Conservation (phyloP, 2,329 filamentous ascomycete genomes). For the Arthrobotrys musiformis region DNA sequence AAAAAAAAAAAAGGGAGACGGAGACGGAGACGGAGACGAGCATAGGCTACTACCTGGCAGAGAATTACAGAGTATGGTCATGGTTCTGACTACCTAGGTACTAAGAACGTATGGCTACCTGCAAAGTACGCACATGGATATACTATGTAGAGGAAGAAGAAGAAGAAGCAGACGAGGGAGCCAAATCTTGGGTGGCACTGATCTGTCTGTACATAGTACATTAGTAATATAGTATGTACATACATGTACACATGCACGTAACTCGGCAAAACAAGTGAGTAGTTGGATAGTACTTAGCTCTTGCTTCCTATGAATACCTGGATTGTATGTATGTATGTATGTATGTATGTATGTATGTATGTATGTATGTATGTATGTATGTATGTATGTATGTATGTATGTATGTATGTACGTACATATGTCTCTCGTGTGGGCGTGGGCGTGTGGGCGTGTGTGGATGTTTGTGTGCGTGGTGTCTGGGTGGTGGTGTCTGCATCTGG, state of each 20-base stretch:
- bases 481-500: not conserved
- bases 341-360: not conserved
- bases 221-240: too few species aligned
- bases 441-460: not conserved
- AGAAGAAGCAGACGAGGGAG: too few species aligned
- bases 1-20: slow-evolving; percentile 7
- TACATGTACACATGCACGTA: not conserved
- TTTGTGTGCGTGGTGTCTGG: not conserved
- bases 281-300: too few species aligned
- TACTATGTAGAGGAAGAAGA: not conserved
- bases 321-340: not conserved
- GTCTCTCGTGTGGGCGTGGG: not conserved
- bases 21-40: not conserved
- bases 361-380: not conserved
- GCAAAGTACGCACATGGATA: too few species aligned
- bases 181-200: too few species aligned
- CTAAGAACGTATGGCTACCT: too few species aligned
- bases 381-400: not conserved
- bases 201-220: too few species aligned
- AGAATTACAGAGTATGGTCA: too few species aligned
- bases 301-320: not conserved
- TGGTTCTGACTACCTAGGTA: too few species aligned
- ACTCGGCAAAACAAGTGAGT: too few species aligned
- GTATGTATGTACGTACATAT: not conserved
- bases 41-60: too few species aligned